Conservation (phyloP, 768 basidiomycete genomes). For the Mycena capillaripes region DNA sequence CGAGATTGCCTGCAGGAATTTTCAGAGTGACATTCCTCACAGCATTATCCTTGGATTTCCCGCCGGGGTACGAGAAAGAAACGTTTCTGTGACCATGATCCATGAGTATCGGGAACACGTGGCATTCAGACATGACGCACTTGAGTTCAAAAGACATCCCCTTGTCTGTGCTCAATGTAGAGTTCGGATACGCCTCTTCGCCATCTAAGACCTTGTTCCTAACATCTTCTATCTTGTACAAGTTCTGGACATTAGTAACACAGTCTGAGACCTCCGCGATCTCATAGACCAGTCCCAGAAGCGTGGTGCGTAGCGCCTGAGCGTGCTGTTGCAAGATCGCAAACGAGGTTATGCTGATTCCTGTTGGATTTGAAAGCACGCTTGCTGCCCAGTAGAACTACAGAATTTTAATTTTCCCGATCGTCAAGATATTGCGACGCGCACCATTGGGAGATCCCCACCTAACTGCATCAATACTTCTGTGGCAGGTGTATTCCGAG, state of each 20-base stretch:
- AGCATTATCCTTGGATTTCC: no score
- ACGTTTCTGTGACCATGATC: slow-evolving; percentile 46
- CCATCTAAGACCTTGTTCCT: slow-evolving; percentile 44
- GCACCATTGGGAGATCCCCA: slow-evolving; percentile 7
- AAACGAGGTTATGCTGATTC: slow-evolving; percentile 43
- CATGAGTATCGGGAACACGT: no score
- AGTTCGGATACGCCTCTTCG: slow-evolving; percentile 38
- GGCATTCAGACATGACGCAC: neutral
- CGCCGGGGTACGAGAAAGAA: slow-evolving; percentile 54
- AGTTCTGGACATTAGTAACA: slow-evolving; percentile 31
- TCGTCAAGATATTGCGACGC: neutral
- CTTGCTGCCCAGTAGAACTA: slow-evolving; percentile 44
- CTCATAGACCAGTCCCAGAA: slow-evolving; percentile 17
- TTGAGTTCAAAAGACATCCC: slow-evolving; percentile 32
- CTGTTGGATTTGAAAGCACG: slow-evolving; percentile 41
- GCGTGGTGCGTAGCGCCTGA: slow-evolving; percentile 38
- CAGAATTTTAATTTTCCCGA: no score
- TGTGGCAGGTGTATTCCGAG: neutral
- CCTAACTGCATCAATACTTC: neutral
- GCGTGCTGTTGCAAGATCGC: slow-evolving; percentile 46
- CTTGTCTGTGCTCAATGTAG: slow-evolving; percentile 15
- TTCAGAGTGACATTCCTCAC: slow-evolving; percentile 45
- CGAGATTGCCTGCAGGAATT: slow-evolving; percentile 45
- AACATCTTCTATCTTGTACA: slow-evolving; percentile 39
- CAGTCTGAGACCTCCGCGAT: neutral